Evolutionary conservation across 768 basidiomycete genomes (phyloP).

Genomic region (Leccinum incarnatum): DNA sequence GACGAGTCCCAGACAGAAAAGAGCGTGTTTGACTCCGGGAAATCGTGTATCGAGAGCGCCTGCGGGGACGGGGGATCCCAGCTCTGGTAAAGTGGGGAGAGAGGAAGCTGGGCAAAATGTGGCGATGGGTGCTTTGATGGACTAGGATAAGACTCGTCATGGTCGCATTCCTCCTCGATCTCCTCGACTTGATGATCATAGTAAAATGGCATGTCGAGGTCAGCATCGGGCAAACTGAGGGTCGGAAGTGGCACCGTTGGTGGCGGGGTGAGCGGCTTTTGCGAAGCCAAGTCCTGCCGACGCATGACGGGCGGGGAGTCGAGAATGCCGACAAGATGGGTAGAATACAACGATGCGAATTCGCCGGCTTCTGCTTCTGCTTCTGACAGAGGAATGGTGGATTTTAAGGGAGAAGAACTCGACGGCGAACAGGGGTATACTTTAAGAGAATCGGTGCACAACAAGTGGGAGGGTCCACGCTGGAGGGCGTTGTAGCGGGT

Average conservation of each 20-base stretch:
- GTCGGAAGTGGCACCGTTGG: conserved; percentile 40
- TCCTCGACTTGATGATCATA: conserved; percentile 15
- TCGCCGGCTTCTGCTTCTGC: conserved; percentile 27
- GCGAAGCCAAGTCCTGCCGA: conserved; percentile 27
- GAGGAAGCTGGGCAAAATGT: conserved; percentile 15
- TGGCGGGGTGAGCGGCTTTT: conserved; percentile 41
- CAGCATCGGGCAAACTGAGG: conserved; percentile 36
- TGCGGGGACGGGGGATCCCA: conserved; percentile 24
- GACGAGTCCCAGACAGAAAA: conserved; percentile 17
- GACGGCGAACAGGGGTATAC: conserved; percentile 32
- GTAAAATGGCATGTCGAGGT: conserved; percentile 19
- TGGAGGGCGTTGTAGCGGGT: conserved; percentile 15
- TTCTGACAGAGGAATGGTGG: conserved; percentile 18
- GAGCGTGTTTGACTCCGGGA: conserved; percentile 15
- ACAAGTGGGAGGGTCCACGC: conserved; percentile 8
- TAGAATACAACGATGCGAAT: conserved; percentile 20
- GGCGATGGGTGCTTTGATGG: conserved; percentile 16
- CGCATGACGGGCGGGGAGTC: conserved; percentile 36
- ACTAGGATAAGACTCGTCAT: conserved; percentile 19
- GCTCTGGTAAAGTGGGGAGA: conserved; percentile 38
- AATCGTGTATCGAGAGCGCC: conserved; percentile 17
- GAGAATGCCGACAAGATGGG: conserved; percentile 31
- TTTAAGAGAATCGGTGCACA: conserved; percentile 19
- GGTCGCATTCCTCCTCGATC: conserved; percentile 18
- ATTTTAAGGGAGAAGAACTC: conserved; percentile 23